Base-by-base conservation (phyloP, 2,329 filamentous ascomycete species). In the Venturia oleaginea region DNA sequence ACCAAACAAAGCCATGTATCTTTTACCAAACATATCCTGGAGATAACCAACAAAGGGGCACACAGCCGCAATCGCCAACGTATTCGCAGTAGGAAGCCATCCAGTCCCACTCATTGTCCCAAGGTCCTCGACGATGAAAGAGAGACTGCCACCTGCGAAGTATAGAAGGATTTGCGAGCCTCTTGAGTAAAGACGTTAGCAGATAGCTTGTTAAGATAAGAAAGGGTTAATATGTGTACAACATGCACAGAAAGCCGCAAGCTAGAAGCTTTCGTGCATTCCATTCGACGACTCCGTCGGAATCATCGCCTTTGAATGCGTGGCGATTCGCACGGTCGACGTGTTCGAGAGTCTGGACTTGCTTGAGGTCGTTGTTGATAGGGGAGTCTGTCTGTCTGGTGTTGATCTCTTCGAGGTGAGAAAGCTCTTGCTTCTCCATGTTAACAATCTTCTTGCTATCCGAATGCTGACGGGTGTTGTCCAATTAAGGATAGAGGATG, bases 261-360 rank as follows among this genome's bases (percentile, higher is more conserved):
- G 75, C 72, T 11, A 75, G 68, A 8, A 76, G 69, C 62, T 73
- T 71, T 8, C 72, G 70, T 1, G 69, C 24, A 30, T 67, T 74
- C 74, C 75, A 77, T 1, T 69, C 68, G 17, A 76, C 71, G 61
- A 75, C 75, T 34, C 76, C 75, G 67, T 77, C 74, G 34, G 74
- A 76, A 59, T 76, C 71, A 64, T 77, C 75, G 37, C 75, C 76
- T 68, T 76, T 75, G 61, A 74, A 70, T 2, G 75, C 75, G 24
- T 70, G 65, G n/a, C 65, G 63, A 63, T 77, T 77, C 1, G 70
- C 70, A 62, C 76, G 64, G 48, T 77, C 74, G 63, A 77, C 68
- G 8, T 67, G 68, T n/a, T 69, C 67, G 2, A 73, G 64, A 0
- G 71, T 73, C 3, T 67, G 65, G 57, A 71, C 67, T 42, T 71